Conservation (phyloP, 2,329 filamentous ascomycete species). For the Zymoseptoria tritici region DNA sequence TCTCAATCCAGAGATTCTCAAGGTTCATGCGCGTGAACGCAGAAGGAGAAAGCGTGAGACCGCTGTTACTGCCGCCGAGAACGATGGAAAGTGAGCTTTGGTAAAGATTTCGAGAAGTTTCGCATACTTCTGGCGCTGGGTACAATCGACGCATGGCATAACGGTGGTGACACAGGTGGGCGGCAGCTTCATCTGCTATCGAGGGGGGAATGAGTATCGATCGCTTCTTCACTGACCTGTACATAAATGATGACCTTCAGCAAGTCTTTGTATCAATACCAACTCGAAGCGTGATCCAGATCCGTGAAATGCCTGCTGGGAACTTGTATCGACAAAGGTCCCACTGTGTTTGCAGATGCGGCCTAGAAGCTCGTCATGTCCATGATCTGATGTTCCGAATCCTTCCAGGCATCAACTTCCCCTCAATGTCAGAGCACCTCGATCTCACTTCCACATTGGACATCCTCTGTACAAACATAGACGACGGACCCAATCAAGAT, state of each 20-base stretch:
- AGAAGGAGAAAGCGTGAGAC: slow-evolving; percentile 53
- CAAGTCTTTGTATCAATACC: background rate
- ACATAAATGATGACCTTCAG: background rate
- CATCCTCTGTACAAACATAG: background rate
- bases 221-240: background rate
- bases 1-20: slow-evolving; percentile 41
- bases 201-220: background rate
- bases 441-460: background rate
- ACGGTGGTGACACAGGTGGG: background rate
- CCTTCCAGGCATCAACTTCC: background rate
- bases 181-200: background rate
- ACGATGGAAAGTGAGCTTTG: background rate
- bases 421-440: background rate
- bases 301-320: too few relatives aligned
- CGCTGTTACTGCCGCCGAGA: slow-evolving; percentile 18
- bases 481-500: background rate
- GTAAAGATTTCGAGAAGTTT: background rate
- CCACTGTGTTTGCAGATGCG: too few relatives aligned
- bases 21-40: slow-evolving; percentile 55
- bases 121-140: background rate
- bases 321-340: too few relatives aligned
- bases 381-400: background rate
- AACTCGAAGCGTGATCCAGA: background rate
- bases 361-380: too few relatives aligned
- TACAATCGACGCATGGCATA: background rate